Evolutionary conservation across 495 filamentous ascomycete genomes (phyloP).

Genomic region (Xylaria flabelliformis): DNA sequence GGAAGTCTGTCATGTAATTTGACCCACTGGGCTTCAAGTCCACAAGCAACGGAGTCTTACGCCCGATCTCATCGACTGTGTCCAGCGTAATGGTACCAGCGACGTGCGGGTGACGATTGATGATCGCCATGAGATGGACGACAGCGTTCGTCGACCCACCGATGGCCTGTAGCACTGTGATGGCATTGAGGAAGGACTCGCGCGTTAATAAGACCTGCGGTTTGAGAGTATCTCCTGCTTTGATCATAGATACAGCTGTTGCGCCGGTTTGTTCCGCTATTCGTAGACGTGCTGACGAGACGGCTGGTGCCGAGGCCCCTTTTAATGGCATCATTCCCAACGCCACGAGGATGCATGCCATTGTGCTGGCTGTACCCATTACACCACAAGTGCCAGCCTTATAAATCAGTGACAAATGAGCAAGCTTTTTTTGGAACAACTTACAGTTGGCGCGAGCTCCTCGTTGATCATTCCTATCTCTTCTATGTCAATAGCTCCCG

Average conservation of each 20-base stretch:
- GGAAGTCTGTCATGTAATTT: slow-evolving; percentile 77
- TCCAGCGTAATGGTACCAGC: slow-evolving; percentile 61
- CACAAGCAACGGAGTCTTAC: slow-evolving; percentile 64
- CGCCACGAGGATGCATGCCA: slow-evolving; percentile 69
- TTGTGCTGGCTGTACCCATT: slow-evolving; percentile 74
- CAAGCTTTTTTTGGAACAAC: slow-evolving; percentile 5
- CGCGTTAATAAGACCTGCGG: slow-evolving; percentile 65
- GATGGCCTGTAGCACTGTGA: slow-evolving; percentile 71
- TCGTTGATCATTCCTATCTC: slow-evolving; percentile 71
- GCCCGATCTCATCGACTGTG: slow-evolving; percentile 66
- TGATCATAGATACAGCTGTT: slow-evolving; percentile 58
- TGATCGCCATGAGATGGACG: slow-evolving; percentile 70
- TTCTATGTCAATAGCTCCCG: slow-evolving; percentile 66
- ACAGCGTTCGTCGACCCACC: slow-evolving; percentile 74
- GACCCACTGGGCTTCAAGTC: slow-evolving; percentile 72
- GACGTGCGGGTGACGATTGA: slow-evolving; percentile 63
- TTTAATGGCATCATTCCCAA: slow-evolving; percentile 69
- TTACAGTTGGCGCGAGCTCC: slow-evolving; percentile 68
- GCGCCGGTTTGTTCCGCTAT: slow-evolving; percentile 69
- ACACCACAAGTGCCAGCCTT: slow-evolving; percentile 72
- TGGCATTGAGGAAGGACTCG: slow-evolving; percentile 71
- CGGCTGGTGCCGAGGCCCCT: slow-evolving; percentile 67
- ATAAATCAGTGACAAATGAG: neutral
- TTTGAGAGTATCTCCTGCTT: slow-evolving; percentile 40
- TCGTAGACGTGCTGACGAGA: slow-evolving; percentile 67